Base-by-base conservation (phyloP, 177 flowering plant genomes). In the Vitis hybrid region DNA sequence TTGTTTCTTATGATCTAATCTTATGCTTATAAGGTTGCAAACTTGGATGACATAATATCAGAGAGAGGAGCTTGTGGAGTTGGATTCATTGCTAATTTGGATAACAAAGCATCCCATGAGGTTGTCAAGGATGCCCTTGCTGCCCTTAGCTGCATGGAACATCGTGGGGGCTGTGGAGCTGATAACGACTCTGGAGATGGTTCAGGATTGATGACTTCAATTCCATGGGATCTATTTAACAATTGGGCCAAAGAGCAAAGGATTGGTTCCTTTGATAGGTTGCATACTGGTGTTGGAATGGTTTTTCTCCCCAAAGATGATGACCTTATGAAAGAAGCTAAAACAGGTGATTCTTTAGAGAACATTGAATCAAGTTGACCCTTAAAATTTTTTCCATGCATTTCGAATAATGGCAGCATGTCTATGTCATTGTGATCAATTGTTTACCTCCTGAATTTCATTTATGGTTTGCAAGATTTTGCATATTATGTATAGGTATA, bases 161-260 rank as follows among this genome's bases (percentile, higher is more conserved):
- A 96, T 78, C 98, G 99, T 68, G 99, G 98, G 18, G 99, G 99
- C 16, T 94, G 99, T 84, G 97, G 98, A 74, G 97, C 99, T 57
- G 99, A 96, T 78, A 94, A 96, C 82, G 99, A 96, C 74, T 96
- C 99, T 62, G 99, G 99, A 74, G 99, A 96, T 86, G 99, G 99
- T 75, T 74, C 98, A 20, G 99, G 99, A 70, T 14, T 96, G 70
- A 96, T 96, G 99, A 88, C 97, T 69, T 86, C 97, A 9, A 92
- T 96, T 70, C 99, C 98, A 18, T 96, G 99, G 99, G 98, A 90
- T 59, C 82, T 93, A 12, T 89, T 83, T 71, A 75, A 93, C 74
- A 76, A 74, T 68, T 94, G 99, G 99, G 94, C 97, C 16, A 73
- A 69, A 55, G 77, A 82, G 62, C 87, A 87, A 73, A 97, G 99